These are phyloP conservation scores for Clarireedia hainanense DNA, from an alignment of 2,329 filamentous ascomycete species.

Conservation along the genomic window DNA sequence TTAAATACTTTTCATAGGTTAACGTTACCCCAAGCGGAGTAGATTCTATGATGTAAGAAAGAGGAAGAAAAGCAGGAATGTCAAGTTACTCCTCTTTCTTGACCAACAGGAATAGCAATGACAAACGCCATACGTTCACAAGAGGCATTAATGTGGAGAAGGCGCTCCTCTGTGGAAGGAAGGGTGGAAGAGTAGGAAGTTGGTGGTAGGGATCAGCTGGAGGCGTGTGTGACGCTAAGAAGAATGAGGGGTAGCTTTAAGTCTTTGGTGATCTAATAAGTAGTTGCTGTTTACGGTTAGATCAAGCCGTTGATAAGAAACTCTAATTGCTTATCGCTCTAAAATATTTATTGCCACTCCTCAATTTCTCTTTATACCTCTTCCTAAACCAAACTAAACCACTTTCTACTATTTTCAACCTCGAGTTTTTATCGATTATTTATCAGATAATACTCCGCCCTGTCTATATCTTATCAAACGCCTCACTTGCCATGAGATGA, in stretches of 20 bases:
- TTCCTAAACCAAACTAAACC: not conserved
- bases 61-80: too few species aligned
- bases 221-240: not conserved
- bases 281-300: not conserved
- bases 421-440: not conserved
- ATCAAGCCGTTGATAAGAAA: not conserved
- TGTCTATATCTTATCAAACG: not conserved
- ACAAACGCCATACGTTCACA: too few species aligned
- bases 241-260: constrained; percentile 2
- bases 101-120: too few species aligned
- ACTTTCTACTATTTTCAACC: not conserved
- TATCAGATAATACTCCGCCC: not conserved
- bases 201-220: not conserved
- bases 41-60: too few species aligned
- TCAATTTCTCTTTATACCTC: not conserved
- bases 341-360: not conserved
- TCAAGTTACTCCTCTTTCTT: too few species aligned
- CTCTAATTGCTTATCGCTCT: not conserved
- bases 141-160: not conserved
- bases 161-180: not conserved
- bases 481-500: not conserved
- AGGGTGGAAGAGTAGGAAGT: not conserved
- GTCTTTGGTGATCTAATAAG: not conserved
- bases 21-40: too few species aligned
- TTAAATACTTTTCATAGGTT: too few species aligned